Evolutionary conservation across 257 asterid species (phyloP).

Genomic region (Henckelia pumila): DNA sequence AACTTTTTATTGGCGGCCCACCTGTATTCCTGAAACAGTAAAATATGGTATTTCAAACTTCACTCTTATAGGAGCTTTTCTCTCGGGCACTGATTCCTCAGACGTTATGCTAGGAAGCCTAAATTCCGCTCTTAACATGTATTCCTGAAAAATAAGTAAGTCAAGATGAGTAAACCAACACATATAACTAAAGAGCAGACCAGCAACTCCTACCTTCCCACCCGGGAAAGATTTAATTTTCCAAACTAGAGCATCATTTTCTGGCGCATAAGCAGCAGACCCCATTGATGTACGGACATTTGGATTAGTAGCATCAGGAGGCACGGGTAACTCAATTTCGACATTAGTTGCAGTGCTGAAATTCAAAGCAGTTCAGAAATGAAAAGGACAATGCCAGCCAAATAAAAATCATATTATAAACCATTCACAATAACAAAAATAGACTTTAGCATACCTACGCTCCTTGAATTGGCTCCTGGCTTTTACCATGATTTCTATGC

Average conservation of each 20-base stretch:
- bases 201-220: constrained; percentile 69
- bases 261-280: constrained; percentile 95
- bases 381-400: constrained; percentile 17
- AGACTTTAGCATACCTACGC: constrained; percentile 63
- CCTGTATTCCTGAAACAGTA: constrained; percentile 99
- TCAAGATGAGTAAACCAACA: constrained; percentile 13
- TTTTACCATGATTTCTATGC: constrained; percentile 80
- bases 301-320: constrained; percentile 95
- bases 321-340: constrained; percentile 96
- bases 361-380: constrained; percentile 29
- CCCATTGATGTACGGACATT: constrained; percentile 98
- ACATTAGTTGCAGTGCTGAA: constrained; percentile 97
- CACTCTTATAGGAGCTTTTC: constrained; percentile 97
- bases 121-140: constrained; percentile 97
- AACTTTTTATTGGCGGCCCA: constrained; percentile 26
- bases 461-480: constrained; percentile 98
- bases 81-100: constrained; percentile 83
- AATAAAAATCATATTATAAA: not conserved
- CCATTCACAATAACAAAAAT: constrained; percentile 3
- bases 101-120: constrained; percentile 90
- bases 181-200: constrained; percentile 3
- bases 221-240: constrained; percentile 98
- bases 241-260: constrained; percentile 88
- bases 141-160: constrained; percentile 54
- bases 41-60: constrained; percentile 98